Evolutionary conservation across 176 grass and related monocot species (phyloP).

Genomic region (Miscanthus lutarioriparius): DNA sequence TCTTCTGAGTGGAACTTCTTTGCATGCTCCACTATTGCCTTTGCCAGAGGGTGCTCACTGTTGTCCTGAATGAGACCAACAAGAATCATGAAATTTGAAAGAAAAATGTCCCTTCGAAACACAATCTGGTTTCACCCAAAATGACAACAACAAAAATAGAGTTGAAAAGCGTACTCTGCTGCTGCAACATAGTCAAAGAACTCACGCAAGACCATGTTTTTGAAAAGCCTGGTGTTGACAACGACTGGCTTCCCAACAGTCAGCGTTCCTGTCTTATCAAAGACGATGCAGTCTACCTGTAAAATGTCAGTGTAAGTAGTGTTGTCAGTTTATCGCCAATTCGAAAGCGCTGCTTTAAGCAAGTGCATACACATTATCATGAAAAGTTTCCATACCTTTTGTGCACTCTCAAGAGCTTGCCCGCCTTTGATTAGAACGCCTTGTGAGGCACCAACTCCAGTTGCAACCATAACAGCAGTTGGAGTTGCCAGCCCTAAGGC

Average conservation of each 20-base stretch:
- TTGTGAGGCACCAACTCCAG: slow-evolving; percentile 93
- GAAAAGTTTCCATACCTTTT: slow-evolving; percentile 55
- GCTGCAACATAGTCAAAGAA: slow-evolving; percentile 77
- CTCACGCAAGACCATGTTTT: slow-evolving; percentile 75
- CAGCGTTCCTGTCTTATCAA: slow-evolving; percentile 92
- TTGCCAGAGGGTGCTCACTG: slow-evolving; percentile 90
- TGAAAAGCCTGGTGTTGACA: slow-evolving; percentile 72
- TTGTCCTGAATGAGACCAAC: slow-evolving; percentile 59
- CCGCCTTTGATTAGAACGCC: slow-evolving; percentile 94
- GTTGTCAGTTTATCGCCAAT: slow-evolving; percentile 2
- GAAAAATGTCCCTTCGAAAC: neutral
- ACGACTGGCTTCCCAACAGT: slow-evolving; percentile 81
- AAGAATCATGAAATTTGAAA: neutral
- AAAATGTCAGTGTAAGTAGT: slow-evolving; percentile 7
- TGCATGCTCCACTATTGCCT: slow-evolving; percentile 74
- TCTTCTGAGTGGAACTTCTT: slow-evolving; percentile 70
- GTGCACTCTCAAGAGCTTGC: slow-evolving; percentile 88
- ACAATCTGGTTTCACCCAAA: slow-evolving; percentile 5
- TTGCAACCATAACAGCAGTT: slow-evolving; percentile 98
- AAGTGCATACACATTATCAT: neutral
- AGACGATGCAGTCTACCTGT: slow-evolving; percentile 85
- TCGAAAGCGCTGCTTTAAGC: neutral
- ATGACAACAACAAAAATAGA: neutral
- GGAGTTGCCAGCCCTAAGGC: slow-evolving; percentile 92
- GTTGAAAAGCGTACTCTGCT: slow-evolving; percentile 54